Conservation (phyloP, 208 protist genomes). For the Trypanosoma melophagium region DNA sequence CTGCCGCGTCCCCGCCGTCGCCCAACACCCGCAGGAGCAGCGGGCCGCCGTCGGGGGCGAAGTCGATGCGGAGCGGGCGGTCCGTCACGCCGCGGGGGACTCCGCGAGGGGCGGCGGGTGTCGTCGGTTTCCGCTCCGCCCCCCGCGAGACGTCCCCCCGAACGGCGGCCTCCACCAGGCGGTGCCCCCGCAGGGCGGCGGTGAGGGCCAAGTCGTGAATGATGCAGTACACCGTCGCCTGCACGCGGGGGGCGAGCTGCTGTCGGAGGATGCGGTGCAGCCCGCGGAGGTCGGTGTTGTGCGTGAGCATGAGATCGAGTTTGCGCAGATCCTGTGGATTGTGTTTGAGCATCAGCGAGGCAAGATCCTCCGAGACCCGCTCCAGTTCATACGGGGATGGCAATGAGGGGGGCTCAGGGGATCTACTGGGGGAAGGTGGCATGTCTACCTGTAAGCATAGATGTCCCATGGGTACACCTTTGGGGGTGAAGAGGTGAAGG, state of each 20-base stretch:
- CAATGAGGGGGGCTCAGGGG: neutral
- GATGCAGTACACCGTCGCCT: slow-evolving; percentile 66
- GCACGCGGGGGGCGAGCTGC: slow-evolving; percentile 58
- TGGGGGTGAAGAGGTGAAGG: slow-evolving; percentile 58
- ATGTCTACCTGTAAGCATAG: slow-evolving; percentile 48
- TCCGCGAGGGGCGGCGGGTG: neutral
- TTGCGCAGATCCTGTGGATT: slow-evolving; percentile 59
- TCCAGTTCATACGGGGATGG: slow-evolving; percentile 23
- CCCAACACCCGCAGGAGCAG: slow-evolving; percentile 39
- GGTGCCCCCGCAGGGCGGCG: slow-evolving; percentile 11
- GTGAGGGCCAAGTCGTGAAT: slow-evolving; percentile 47
- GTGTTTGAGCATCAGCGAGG: slow-evolving; percentile 61
- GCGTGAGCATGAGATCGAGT: slow-evolving; percentile 51
- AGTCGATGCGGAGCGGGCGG: slow-evolving; percentile 55
- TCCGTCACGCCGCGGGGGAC: slow-evolving; percentile 35
- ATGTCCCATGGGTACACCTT: slow-evolving; percentile 54
- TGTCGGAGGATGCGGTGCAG: slow-evolving; percentile 56
- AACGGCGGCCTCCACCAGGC: slow-evolving; percentile 34
- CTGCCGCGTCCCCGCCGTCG: slow-evolving; percentile 27
- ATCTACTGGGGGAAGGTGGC: slow-evolving; percentile 20
- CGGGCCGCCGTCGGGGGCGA: slow-evolving; percentile 30
- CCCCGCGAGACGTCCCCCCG: slow-evolving; percentile 32
- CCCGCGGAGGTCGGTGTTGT: slow-evolving; percentile 36
- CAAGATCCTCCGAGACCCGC: slow-evolving; percentile 67
- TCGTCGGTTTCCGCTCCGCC: slow-evolving; percentile 30